A percentile compares a stretch with the other conserved stretches of the same genome.
phyloP scores from a whole-genome alignment of 1,284 basidiomycete genomes.

The Cutaneotrichosporon cyanovorans region DNA sequence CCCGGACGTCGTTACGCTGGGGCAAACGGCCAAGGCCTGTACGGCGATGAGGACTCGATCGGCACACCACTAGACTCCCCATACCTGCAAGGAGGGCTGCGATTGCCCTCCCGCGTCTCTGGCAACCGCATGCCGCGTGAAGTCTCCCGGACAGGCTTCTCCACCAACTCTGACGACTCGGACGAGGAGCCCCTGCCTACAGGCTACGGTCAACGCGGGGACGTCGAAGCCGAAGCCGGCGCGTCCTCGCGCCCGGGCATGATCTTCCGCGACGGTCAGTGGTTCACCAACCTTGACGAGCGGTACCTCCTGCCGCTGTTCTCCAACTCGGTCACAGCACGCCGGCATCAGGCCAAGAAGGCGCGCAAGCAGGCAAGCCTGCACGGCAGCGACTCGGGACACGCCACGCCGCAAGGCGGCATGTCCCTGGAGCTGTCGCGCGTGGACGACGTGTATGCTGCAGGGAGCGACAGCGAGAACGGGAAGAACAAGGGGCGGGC shows the following conservation, averaged over 20 bases:
- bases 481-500: conserved; percentile 37
- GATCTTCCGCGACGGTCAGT: conserved; percentile 60
- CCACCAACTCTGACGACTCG: conserved; percentile 51
- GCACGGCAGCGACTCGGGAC: conserved; percentile 25
- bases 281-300: conserved; percentile 95
- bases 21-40: conserved; percentile 35
- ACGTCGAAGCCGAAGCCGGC: conserved; percentile 27
- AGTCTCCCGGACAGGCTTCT: conserved; percentile 36
- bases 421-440: conserved; percentile 27
- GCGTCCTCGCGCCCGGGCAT: conserved; percentile 31
- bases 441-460: conserved; percentile 21
- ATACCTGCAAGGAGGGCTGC: conserved; percentile 13
- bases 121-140: conserved; percentile 1
- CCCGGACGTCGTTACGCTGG: conserved; percentile 40
- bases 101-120: neutral
- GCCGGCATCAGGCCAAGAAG: conserved; percentile 73
- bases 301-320: conserved; percentile 89
- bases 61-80: conserved; percentile 26
- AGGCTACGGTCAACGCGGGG: conserved; percentile 50
- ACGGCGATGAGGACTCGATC: conserved; percentile 30
- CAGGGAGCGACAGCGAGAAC: conserved; percentile 41
- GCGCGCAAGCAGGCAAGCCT: conserved; percentile 47
- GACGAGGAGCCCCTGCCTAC: conserved; percentile 68
- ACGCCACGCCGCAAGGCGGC: conserved; percentile 23
- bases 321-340: conserved; percentile 83